phyloP scores from a whole-genome alignment of 1,284 basidiomycete species.

The Tilletia caries region DNA sequence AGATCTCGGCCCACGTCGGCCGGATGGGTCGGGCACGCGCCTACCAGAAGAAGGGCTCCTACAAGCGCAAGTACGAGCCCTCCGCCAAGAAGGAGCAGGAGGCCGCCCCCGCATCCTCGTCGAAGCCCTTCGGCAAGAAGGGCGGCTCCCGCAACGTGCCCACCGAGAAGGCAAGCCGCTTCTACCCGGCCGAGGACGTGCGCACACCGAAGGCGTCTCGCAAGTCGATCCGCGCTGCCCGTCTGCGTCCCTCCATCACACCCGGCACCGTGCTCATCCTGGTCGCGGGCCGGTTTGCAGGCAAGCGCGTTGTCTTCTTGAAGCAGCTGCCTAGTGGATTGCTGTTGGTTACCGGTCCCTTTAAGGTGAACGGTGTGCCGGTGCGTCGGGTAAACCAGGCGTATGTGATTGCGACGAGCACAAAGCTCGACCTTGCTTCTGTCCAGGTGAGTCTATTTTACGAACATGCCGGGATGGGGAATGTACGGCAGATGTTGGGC shows the following conservation, averaged over 20 bases:
- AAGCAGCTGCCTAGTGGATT: constrained; percentile 93
- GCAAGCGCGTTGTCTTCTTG: constrained; percentile 97
- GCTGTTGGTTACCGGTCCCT: constrained; percentile 93
- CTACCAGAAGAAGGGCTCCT: constrained; percentile 70
- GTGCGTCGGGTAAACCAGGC: constrained; percentile 97
- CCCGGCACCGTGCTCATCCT: constrained; percentile 95
- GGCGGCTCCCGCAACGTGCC: constrained; percentile 81
- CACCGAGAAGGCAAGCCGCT: constrained; percentile 80
- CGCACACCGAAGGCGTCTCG: constrained; percentile 82
- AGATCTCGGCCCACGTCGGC: constrained; percentile 15
- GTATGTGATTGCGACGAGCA: constrained; percentile 97
- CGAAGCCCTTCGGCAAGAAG: constrained; percentile 80
- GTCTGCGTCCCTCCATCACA: constrained; percentile 80
- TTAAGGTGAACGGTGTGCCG: constrained; percentile 98
- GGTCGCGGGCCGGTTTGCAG: constrained; percentile 94
- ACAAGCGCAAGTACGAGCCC: constrained; percentile 70
- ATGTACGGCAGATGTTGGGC: neutral
- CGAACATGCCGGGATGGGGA: no score
- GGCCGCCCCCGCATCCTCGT: constrained; percentile 61
- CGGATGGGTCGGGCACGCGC: constrained; percentile 65
- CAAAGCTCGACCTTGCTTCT: constrained; percentile 79
- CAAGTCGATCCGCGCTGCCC: constrained; percentile 69
- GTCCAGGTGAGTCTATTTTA: constrained; percentile 64
- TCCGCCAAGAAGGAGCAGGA: constrained; percentile 63
- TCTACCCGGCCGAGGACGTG: constrained; percentile 96